Evolutionary conservation across 306 rosid genomes (phyloP).

Genomic region (Ormosia emarginata): DNA sequence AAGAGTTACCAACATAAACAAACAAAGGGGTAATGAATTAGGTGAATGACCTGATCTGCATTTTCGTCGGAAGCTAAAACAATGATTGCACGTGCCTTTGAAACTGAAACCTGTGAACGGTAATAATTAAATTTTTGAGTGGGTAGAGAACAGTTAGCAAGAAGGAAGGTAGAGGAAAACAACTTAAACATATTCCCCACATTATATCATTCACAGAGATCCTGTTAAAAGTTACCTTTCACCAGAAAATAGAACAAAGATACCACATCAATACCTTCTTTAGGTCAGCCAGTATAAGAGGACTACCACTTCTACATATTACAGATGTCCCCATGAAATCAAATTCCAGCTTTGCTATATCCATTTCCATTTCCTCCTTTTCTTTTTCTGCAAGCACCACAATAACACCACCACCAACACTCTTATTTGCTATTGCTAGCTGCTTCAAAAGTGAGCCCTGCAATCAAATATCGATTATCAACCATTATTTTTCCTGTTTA

Average conservation of each 20-base stretch:
- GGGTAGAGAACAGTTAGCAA: not conserved
- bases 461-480: constrained; percentile 25
- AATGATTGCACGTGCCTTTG: constrained; percentile 97
- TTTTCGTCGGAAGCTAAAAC: constrained; percentile 94
- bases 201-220: not conserved
- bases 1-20: constrained; percentile 20
- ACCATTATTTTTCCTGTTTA: constrained; percentile 1
- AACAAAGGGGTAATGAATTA: constrained; percentile 8
- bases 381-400: constrained; percentile 99
- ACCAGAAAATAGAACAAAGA: constrained; percentile 7
- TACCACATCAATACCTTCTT: constrained; percentile 63
- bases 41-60: constrained; percentile 81
- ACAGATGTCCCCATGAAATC: constrained; percentile 97
- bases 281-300: constrained; percentile 91
- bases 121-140: not conserved
- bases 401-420: constrained; percentile 89
- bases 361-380: constrained; percentile 98
- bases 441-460: constrained; percentile 98
- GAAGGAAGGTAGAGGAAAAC: not conserved
- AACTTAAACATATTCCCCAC: not conserved
- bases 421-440: constrained; percentile 92
- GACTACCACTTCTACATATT: constrained; percentile 98
- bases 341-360: constrained; percentile 92
- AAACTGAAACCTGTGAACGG: constrained; percentile 81
- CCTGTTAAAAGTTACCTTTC: not conserved